A percentile compares a stretch with the other conserved stretches of the same genome.
Evolutionary conservation across 371 early-diverging fungal genomes (phyloP).

Genomic region (Apophysomyces sp.): DNA sequence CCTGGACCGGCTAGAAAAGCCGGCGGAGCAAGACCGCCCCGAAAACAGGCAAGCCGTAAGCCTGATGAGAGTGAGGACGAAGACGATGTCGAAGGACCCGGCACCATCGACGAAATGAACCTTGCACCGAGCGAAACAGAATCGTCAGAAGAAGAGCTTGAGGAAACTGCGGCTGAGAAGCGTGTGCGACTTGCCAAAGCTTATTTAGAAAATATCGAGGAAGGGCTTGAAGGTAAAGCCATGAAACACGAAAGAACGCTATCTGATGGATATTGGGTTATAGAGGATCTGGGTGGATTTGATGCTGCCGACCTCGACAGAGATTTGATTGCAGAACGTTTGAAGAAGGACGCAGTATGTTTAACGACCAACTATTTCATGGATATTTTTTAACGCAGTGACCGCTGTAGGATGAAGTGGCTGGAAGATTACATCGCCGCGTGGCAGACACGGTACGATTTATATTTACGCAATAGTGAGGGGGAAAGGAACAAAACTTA

Average conservation of each 20-base stretch:
- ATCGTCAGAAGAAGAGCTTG: conserved; percentile 60
- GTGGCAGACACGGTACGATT: conserved; percentile 49
- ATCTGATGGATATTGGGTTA: neutral
- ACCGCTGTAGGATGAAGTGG: conserved; percentile 45
- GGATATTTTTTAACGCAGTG: neutral
- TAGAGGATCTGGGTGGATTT: conserved; percentile 69
- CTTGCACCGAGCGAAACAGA: conserved; percentile 47
- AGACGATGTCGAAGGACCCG: conserved; percentile 39
- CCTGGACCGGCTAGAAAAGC: neutral
- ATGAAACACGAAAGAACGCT: neutral
- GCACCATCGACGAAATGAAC: conserved; percentile 54
- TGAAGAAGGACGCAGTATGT: conserved; percentile 79
- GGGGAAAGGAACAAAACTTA: neutral
- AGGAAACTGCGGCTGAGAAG: conserved; percentile 91
- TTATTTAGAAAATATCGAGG: conserved; percentile 79
- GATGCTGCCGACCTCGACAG: conserved; percentile 93
- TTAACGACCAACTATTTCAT: neutral
- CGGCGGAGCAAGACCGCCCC: neutral
- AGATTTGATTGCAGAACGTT: conserved; percentile 88
- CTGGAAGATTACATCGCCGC: conserved; percentile 51
- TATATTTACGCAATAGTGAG: neutral
- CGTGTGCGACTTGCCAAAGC: conserved; percentile 89
- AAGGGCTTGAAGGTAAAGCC: conserved; percentile 57
- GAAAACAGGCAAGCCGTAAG: neutral
- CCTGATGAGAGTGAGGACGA: conserved; percentile 41